Evolutionary conservation across 805 yeast genomes (phyloP).

Genomic region (Debaryomyces hansenii): DNA sequence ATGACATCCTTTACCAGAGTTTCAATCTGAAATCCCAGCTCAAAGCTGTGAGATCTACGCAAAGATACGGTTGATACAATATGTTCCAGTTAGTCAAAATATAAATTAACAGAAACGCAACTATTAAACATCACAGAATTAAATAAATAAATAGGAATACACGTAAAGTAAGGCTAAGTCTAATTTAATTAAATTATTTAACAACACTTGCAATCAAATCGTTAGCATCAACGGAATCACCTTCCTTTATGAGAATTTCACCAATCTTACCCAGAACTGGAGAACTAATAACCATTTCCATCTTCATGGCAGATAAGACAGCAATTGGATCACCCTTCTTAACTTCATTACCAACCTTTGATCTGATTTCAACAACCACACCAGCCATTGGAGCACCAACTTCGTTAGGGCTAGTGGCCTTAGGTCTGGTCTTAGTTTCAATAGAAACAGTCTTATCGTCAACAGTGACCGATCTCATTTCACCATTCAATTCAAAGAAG

Average conservation of each 20-base stretch:
- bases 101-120: no score
- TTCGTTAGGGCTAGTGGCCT: slow-evolving; percentile 91
- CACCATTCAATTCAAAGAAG: slow-evolving; percentile 97
- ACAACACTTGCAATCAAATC: slow-evolving; percentile 62
- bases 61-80: no score
- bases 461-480: slow-evolving; percentile 91
- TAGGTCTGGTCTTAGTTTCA: slow-evolving; percentile 82
- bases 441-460: slow-evolving; percentile 85
- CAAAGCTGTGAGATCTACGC: no score
- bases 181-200: slow-evolving; percentile 13
- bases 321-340: slow-evolving; percentile 96
- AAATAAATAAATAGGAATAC: no score
- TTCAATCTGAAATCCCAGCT: no score
- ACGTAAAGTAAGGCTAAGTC: no score
- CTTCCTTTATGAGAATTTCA: slow-evolving; percentile 76
- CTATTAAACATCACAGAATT: no score
- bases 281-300: slow-evolving; percentile 98
- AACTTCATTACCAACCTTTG: slow-evolving; percentile 82
- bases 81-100: no score
- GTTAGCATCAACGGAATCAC: slow-evolving; percentile 93
- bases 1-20: no score
- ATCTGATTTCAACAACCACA: slow-evolving; percentile 92
- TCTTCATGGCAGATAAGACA: slow-evolving; percentile 96
- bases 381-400: slow-evolving; percentile 99
- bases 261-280: slow-evolving; percentile 84